Evolutionary conservation across 192 early-diverging fungal species (phyloP).

Genomic region (Linnemannia hyalina): DNA sequence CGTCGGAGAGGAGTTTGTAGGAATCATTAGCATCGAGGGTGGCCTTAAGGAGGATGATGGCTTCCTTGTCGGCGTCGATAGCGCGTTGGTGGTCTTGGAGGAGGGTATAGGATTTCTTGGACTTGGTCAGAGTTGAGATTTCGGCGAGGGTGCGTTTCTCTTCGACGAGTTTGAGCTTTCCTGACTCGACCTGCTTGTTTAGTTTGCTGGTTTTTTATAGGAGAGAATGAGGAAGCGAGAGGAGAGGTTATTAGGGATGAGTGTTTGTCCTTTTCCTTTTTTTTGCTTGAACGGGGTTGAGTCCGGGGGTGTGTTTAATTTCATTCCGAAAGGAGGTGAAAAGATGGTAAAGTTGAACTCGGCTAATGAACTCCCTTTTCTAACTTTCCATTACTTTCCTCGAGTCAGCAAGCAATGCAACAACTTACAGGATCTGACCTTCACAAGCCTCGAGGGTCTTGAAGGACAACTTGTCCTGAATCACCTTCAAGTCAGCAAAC

Average conservation of each 20-base stretch:
- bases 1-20: constrained; percentile 67
- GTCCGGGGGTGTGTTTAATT: background rate
- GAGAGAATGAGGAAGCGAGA: background rate
- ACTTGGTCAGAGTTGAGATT: constrained; percentile 76
- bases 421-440: constrained; percentile 69
- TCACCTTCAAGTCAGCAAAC: constrained; percentile 69
- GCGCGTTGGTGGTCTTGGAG: constrained; percentile 62
- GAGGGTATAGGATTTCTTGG: constrained; percentile 72
- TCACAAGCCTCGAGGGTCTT: constrained; percentile 84
- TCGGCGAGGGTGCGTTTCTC: constrained; percentile 88
- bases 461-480: constrained; percentile 80
- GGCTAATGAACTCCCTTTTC: background rate
- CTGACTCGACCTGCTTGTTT: constrained; percentile 81
- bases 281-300: background rate
- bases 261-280: background rate
- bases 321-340: background rate
- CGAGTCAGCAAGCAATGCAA: background rate
- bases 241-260: background rate
- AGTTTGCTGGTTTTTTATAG: constrained; percentile 59
- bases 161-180: constrained; percentile 79
- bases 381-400: background rate
- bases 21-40: constrained; percentile 61
- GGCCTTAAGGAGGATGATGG: constrained; percentile 70
- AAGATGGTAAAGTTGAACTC: background rate
- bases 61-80: constrained; percentile 65